phyloP scores from a whole-genome alignment of 176 grass and related monocot genomes.

The Poa annua region DNA sequence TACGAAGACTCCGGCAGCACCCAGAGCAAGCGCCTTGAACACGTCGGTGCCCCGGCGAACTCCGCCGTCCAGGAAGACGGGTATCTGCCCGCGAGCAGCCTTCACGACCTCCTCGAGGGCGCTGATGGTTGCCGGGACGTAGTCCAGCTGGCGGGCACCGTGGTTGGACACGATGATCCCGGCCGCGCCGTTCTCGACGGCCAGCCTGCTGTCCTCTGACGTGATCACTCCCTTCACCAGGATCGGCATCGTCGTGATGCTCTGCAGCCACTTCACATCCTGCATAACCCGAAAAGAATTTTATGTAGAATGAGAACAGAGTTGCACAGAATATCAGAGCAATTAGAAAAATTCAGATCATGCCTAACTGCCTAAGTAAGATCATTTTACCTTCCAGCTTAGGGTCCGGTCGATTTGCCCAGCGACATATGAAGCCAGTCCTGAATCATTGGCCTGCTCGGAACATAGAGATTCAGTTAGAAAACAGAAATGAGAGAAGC shows the following conservation, averaged over 20 bases:
- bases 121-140: conserved; percentile 83
- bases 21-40: conserved; percentile 95
- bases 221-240: conserved; percentile 96
- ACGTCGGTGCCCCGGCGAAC: conserved; percentile 95
- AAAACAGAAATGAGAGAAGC: background rate
- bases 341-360: background rate
- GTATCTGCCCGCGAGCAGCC: conserved; percentile 76
- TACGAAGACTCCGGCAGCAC: conserved; percentile 90
- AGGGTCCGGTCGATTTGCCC: conserved; percentile 92
- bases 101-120: conserved; percentile 87
- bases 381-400: conserved; percentile 84
- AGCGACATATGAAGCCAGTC: conserved; percentile 90
- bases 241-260: conserved; percentile 91
- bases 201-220: conserved; percentile 81
- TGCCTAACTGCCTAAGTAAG: background rate
- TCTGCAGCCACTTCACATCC: conserved; percentile 98
- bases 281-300: conserved; percentile 29
- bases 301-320: background rate
- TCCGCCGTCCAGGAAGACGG: conserved; percentile 92
- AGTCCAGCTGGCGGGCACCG: conserved; percentile 92
- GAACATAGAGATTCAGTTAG: conserved; percentile 17
- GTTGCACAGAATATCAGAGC: background rate
- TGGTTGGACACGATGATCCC: conserved; percentile 98
- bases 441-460: conserved; percentile 82
- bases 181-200: conserved; percentile 71